These are phyloP conservation scores for Crotalaria pallida DNA, from an alignment of 306 rosid genomes.

Conservation along the genomic window DNA sequence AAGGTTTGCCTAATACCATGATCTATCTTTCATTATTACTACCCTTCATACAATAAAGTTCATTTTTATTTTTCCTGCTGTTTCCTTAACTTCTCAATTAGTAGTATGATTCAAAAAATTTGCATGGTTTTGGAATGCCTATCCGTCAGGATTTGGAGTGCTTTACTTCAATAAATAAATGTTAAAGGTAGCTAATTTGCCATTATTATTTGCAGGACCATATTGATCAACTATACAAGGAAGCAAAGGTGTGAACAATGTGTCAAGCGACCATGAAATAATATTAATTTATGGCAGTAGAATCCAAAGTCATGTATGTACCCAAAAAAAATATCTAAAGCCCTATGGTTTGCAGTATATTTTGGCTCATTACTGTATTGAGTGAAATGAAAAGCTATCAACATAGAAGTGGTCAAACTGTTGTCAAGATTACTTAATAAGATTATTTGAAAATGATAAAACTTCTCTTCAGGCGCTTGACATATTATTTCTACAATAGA, in stretches of 20 bases:
- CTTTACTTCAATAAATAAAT: not conserved
- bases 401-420: not conserved
- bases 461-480: too few species aligned
- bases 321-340: not conserved
- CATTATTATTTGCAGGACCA: slow-evolving; percentile 44
- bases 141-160: not conserved
- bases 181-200: not conserved
- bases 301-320: slow-evolving; percentile 1
- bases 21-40: not conserved
- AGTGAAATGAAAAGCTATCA: not conserved
- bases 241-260: slow-evolving; percentile 46
- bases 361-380: not conserved
- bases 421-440: not conserved
- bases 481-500: too few species aligned
- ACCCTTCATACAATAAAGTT: not conserved
- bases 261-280: not conserved
- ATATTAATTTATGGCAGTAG: slow-evolving; percentile 3
- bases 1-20: slow-evolving; percentile 40
- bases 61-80: not conserved
- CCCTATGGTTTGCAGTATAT: slow-evolving; percentile 17
- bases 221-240: slow-evolving; percentile 56
- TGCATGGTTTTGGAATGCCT: not conserved
- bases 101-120: not conserved
- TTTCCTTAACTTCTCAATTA: not conserved
- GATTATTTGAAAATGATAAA: too few species aligned